phyloP scores from a whole-genome alignment of 371 early-diverging fungal genomes.

The Thermomucor indicae-seudaticae region DNA sequence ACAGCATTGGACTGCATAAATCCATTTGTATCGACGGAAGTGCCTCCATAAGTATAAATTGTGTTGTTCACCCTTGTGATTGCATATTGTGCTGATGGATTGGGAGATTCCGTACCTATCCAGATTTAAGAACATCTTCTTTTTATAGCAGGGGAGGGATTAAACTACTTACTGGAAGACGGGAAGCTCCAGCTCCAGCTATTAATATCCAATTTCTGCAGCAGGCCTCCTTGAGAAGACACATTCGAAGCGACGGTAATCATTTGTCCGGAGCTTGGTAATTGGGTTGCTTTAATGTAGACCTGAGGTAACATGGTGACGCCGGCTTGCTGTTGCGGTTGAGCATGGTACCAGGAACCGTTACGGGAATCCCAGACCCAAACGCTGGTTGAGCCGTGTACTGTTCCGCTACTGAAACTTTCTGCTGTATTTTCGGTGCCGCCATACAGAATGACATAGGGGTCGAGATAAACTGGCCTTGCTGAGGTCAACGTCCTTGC shows the following conservation, averaged over 20 bases:
- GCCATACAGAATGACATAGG: conserved; percentile 42
- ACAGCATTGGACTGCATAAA: conserved; percentile 21
- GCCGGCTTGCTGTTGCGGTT: conserved; percentile 20
- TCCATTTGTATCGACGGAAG: conserved; percentile 32
- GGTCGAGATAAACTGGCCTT: conserved; percentile 14
- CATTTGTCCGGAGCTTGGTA: conserved; percentile 31
- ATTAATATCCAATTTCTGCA: conserved; percentile 37
- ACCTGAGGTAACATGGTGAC: conserved; percentile 19
- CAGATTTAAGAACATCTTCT: conserved; percentile 1
- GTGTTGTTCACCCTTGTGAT: conserved; percentile 32
- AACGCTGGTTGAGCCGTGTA: conserved; percentile 14
- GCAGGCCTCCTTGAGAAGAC: conserved; percentile 15
- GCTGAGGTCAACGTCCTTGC: too few relatives aligned
- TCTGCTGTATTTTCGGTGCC: conserved; percentile 40
- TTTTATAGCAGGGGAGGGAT: conserved; percentile 1
- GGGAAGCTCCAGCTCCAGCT: conserved; percentile 41
- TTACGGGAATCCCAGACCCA: conserved; percentile 39
- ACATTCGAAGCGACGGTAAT: conserved; percentile 30
- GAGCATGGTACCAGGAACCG: conserved; percentile 36
- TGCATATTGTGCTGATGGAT: conserved; percentile 19
- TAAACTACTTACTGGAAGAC: conserved; percentile 33
- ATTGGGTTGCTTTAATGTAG: conserved; percentile 18
- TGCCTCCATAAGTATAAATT: conserved; percentile 41
- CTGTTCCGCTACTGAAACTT: too few relatives aligned
- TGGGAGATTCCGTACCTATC: conserved; percentile 14